These are phyloP conservation scores for Penicillium roqueforti DNA, from an alignment of 495 filamentous ascomycete genomes.

Conservation along the genomic window DNA sequence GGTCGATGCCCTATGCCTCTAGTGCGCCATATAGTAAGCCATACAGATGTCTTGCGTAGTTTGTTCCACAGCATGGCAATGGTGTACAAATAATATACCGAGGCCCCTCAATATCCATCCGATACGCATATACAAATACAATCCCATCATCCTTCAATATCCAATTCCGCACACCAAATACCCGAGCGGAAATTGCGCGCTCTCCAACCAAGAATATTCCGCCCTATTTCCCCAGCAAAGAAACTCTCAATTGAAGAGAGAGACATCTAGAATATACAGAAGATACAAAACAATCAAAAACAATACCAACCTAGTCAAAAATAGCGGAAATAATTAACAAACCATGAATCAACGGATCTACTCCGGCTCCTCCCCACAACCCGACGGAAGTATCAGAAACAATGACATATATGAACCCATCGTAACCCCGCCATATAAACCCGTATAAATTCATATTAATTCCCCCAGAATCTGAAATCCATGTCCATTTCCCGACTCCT, in stretches of 20 bases:
- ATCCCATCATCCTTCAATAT: neutral
- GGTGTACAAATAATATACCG: no score
- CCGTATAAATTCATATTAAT: neutral
- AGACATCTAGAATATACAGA: neutral
- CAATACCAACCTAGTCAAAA: neutral
- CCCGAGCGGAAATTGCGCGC: slow-evolving; percentile 7
- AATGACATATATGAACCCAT: neutral
- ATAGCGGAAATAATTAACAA: no score
- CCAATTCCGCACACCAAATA: slow-evolving; percentile 5
- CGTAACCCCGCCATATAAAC: slow-evolving; percentile 1
- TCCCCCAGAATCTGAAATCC: neutral
- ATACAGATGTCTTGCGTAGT: no score
- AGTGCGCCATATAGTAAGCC: no score
- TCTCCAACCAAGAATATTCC: neutral
- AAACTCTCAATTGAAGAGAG: neutral
- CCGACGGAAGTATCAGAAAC: slow-evolving; percentile 5
- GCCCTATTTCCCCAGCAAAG: neutral
- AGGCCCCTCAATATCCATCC: neutral
- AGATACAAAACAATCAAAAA: neutral
- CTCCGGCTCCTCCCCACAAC: neutral
- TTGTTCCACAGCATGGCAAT: no score
- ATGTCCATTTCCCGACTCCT: neutral
- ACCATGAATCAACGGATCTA: neutral
- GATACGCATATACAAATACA: neutral
- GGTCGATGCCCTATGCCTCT: no score